These are phyloP conservation scores for Alliaria petiolata DNA, from an alignment of 345 rosid species.

Conservation along the genomic window DNA sequence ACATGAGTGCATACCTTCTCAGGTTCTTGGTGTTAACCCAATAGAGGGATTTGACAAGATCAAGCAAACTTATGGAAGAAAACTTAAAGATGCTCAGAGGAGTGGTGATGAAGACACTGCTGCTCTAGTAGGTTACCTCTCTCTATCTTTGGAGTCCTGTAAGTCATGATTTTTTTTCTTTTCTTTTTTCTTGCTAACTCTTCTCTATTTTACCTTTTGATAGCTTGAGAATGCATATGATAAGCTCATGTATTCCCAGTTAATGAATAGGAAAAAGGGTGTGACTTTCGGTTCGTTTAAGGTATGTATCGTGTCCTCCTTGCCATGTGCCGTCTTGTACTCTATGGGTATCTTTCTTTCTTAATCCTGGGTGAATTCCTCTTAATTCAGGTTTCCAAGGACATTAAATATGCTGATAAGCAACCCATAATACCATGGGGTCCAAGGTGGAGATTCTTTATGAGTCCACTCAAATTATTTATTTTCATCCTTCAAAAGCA, in stretches of 20 bases:
- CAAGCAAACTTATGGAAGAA: conserved; percentile 60
- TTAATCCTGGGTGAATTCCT: conserved; percentile 6
- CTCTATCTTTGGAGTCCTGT: not conserved
- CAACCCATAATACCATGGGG: conserved; percentile 98
- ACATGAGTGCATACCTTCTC: conserved; percentile 17
- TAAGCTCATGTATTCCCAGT: conserved; percentile 89
- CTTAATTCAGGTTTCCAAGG: conserved; percentile 82
- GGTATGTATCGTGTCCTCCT: conserved; percentile 35
- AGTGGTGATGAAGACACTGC: conserved; percentile 77
- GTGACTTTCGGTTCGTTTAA: conserved; percentile 78
- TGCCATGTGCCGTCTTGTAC: not conserved
- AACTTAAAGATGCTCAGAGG: conserved; percentile 81
- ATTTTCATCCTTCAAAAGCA: not conserved
- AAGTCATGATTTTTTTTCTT: not conserved
- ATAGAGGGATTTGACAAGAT: conserved; percentile 77
- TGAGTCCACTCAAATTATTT: not conserved
- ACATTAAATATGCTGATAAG: conserved; percentile 94
- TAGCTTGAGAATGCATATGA: conserved; percentile 99
- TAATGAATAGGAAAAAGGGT: conserved; percentile 77
- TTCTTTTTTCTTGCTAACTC: conserved; percentile 12
- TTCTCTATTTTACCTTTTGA: conserved; percentile 13
- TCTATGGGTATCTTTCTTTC: not conserved
- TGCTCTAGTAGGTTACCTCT: conserved; percentile 52
- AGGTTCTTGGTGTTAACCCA: conserved; percentile 93
- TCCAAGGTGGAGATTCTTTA: conserved; percentile 58